Conservation (phyloP, 352 stramenopile genomes). For the Globisporangium sylvaticum region DNA sequence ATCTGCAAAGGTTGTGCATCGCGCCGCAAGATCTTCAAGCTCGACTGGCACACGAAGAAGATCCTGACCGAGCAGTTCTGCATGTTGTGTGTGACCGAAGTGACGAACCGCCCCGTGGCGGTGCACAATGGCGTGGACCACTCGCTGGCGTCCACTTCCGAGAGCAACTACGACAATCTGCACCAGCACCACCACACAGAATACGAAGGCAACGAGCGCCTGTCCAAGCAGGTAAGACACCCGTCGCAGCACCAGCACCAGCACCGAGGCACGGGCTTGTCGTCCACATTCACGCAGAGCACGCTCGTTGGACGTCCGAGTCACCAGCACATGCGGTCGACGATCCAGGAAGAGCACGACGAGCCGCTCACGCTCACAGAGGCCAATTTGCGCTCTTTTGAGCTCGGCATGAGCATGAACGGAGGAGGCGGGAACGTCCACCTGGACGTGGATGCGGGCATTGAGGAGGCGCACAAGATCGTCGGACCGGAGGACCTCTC, state of each 20-base stretch:
- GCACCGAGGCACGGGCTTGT: not conserved
- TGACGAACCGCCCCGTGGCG: constrained; percentile 6
- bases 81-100: constrained; percentile 14
- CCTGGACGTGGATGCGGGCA: not conserved
- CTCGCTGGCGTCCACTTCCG: constrained; percentile 5
- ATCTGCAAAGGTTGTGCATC: constrained; percentile 35
- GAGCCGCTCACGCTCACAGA: constrained; percentile 14
- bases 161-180: constrained; percentile 11
- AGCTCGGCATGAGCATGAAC: constrained; percentile 7
- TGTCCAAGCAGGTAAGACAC: constrained; percentile 1
- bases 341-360: constrained; percentile 8
- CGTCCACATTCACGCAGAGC: constrained; percentile 16
- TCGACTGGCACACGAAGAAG: constrained; percentile 14
- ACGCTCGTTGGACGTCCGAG: not conserved
- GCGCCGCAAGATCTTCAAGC: constrained; percentile 17
- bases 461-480: constrained; percentile 6
- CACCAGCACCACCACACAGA: not conserved
- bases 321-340: not conserved
- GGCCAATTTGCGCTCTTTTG: constrained; percentile 15
- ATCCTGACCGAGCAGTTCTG: constrained; percentile 15
- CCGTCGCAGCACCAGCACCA: not conserved
- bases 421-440: not conserved
- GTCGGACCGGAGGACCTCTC: constrained; percentile 2
- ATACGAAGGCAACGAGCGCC: constrained; percentile 16
- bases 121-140: constrained; percentile 1